Percentiles rank a stretch among this genome's conserved stretches.
Evolutionary conservation across 2,329 filamentous ascomycete genomes (phyloP).

Genomic region (Colletotrichum brevisporum): DNA sequence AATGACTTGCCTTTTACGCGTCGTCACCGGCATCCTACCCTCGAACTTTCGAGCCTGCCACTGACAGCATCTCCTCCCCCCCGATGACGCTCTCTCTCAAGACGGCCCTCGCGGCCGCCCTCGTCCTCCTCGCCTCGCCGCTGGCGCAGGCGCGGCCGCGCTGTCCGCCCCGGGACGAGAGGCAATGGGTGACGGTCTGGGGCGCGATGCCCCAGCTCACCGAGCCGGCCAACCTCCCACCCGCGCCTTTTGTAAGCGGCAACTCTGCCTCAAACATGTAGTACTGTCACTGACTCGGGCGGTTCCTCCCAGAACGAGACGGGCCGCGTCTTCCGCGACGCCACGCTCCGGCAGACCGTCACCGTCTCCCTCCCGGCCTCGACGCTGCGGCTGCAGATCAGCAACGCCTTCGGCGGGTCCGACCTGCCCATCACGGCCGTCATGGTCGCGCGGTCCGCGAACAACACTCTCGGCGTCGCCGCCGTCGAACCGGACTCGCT

Average conservation of each 20-base stretch:
- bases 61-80: not conserved
- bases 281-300: conserved; percentile 25
- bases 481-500: conserved; percentile 63
- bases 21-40: not conserved
- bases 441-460: conserved; percentile 67
- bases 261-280: not conserved
- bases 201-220: conserved; percentile 74
- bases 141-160: conserved; percentile 24
- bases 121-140: conserved; percentile 23
- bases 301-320: conserved; percentile 60
- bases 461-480: conserved; percentile 64
- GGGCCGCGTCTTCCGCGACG: conserved; percentile 67
- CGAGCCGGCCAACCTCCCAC: conserved; percentile 71
- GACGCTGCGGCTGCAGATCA: conserved; percentile 71
- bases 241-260: conserved; percentile 65
- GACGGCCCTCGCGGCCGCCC: conserved; percentile 32
- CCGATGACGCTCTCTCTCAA: conserved; percentile 30
- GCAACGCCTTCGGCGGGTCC: conserved; percentile 72
- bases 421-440: conserved; percentile 70
- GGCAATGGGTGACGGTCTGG: conserved; percentile 74
- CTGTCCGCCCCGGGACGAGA: conserved; percentile 38
- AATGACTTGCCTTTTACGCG: not conserved
- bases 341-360: conserved; percentile 74
- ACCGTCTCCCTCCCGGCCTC: conserved; percentile 66
- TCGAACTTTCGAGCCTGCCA: not conserved